Base-by-base conservation (phyloP, 805 yeast genomes). In the Candida lessepsii region DNA sequence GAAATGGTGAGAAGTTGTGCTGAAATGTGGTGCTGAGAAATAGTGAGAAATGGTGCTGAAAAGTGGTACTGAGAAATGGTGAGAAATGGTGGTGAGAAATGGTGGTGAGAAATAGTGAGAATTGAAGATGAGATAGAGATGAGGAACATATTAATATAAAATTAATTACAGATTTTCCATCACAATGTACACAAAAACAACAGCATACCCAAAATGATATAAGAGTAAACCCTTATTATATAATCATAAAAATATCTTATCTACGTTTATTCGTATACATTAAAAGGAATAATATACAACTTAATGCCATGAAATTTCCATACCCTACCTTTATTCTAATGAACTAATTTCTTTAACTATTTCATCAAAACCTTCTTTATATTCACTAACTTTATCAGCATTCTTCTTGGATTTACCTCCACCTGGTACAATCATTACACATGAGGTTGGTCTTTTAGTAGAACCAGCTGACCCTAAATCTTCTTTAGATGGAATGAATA, bases 401-500 rank as follows among this genome's bases (percentile, higher is more conserved):
- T 80, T 83, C 65, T 83, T 84, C 72, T 81, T 84, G 58, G 86
- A 77, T 65, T 80, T 79, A 45, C 90, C 89, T 41, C 96, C 95
- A 43, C 96, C 96, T 55, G 99, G 99, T 40, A 90, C 93, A 54
- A 93, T 79, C 88, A 93, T 87, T 21, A 93, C 96, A 64, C 96
- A 90, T 27, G 97, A 88, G 27, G 99, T 93, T 53, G 99, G 98
- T 76, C 99, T 85, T 75, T 93, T 93, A 42, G 99, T 93, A 47
- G 97, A 96, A 60, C 98, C 98, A 18, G 99, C 99, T 48, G 96
- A 86, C 25, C 99, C 99, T 51, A 93, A 78, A 61, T 93, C 98
- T 72, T 93, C 97, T 70, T 93, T 93, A 37, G 97, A 89, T 56
- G 99, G 99, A 48, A 93, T 80, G 67, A 93, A 93, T 29, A 91